These are phyloP conservation scores for Geotrichum europaeum DNA, from an alignment of 1,139 yeast species.

Conservation along the genomic window DNA sequence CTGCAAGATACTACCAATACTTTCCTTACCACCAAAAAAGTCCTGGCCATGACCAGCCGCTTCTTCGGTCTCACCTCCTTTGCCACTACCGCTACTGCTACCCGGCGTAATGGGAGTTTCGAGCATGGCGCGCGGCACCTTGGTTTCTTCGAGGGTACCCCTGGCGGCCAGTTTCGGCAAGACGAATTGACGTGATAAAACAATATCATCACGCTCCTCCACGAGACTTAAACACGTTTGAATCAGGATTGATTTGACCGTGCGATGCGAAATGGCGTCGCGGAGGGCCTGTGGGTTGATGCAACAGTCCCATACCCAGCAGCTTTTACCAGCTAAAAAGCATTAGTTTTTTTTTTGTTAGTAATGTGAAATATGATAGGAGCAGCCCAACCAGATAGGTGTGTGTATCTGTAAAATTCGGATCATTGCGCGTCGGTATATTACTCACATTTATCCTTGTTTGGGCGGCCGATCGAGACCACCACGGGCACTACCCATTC, in stretches of 20 bases:
- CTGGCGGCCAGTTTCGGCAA: slow-evolving; percentile 32
- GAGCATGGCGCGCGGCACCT: slow-evolving; percentile 14
- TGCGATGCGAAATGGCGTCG: slow-evolving; percentile 48
- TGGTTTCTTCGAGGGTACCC: slow-evolving; percentile 28
- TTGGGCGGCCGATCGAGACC: slow-evolving; percentile 49
- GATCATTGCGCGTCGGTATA: background rate
- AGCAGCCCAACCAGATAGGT: background rate
- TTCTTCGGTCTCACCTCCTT: background rate
- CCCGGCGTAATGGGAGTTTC: slow-evolving; percentile 1
- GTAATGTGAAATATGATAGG: background rate
- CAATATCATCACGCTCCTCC: slow-evolving; percentile 27
- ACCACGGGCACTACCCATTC: slow-evolving; percentile 84
- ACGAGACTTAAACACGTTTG: slow-evolving; percentile 40
- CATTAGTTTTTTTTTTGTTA: background rate
- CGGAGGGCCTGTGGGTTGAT: slow-evolving; percentile 32
- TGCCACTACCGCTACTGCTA: background rate
- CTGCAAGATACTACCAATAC: background rate
- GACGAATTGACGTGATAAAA: slow-evolving; percentile 25
- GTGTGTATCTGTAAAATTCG: background rate
- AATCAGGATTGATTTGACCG: slow-evolving; percentile 57
- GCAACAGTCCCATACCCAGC: slow-evolving; percentile 68
- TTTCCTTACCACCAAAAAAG: background rate
- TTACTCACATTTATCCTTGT: slow-evolving; percentile 46
- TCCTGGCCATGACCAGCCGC: background rate
- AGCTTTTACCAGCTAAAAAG: slow-evolving; percentile 46